Conservation (phyloP, 495 filamentous ascomycete species). For the Neurospora sp. region DNA sequence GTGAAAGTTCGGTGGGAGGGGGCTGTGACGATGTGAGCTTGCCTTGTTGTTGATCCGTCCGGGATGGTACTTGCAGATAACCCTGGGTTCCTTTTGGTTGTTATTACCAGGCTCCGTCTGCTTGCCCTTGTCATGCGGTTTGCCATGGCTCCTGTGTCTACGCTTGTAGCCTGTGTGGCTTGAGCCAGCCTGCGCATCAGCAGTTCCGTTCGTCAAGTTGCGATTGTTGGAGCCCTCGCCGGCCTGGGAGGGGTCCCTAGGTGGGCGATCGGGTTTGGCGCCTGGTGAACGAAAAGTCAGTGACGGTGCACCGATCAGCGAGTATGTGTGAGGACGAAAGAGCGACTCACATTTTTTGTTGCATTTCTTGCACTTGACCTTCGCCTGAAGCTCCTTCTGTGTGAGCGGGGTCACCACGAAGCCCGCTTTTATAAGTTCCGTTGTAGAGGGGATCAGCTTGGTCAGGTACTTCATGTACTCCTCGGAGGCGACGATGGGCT, state of each 20-base stretch:
- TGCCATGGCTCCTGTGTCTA: neutral
- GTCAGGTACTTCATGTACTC: slow-evolving; percentile 1
- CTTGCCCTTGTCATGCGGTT: neutral
- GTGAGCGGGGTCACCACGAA: slow-evolving; percentile 1
- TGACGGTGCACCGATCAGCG: neutral
- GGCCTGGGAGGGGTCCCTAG: neutral
- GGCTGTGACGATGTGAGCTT: neutral
- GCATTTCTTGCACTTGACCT: slow-evolving; percentile 3
- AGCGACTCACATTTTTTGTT: neutral
- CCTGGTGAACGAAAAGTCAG: neutral
- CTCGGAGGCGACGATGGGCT: neutral
- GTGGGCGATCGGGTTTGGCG: neutral
- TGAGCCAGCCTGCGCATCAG: neutral
- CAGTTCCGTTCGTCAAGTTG: too few species aligned
- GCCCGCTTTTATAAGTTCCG: neutral
- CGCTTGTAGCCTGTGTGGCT: neutral
- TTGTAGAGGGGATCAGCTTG: neutral
- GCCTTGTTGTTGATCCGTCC: neutral
- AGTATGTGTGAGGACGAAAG: neutral
- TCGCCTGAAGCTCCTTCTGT: neutral
- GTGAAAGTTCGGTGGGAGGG: neutral
- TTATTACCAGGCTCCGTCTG: neutral
- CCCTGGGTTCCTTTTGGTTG: neutral
- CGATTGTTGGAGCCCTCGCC: neutral
- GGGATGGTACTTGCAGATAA: slow-evolving; percentile 4